phyloP scores from a whole-genome alignment of 805 yeast genomes.

The Torulaspora maleeae region DNA sequence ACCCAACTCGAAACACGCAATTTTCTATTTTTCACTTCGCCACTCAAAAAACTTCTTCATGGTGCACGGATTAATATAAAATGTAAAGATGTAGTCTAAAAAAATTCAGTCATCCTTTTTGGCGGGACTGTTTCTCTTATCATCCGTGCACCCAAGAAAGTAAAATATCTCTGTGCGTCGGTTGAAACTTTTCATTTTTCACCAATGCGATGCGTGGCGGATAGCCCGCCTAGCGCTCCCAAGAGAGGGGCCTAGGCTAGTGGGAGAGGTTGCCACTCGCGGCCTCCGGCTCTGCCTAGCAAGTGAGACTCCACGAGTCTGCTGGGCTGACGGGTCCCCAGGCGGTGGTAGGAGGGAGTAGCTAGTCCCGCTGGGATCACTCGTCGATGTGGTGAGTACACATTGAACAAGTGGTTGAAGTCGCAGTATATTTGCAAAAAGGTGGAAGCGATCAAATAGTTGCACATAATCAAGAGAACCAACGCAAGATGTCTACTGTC shows the following conservation, averaged over 20 bases:
- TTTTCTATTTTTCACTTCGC: neutral
- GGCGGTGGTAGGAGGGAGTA: neutral
- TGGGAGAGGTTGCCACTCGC: no score
- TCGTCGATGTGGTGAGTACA: neutral
- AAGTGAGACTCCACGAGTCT: no score
- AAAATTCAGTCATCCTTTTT: neutral
- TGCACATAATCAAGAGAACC: constrained; percentile 18
- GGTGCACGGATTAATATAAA: neutral
- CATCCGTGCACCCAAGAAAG: neutral
- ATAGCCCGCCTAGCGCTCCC: neutral
- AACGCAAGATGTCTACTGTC: constrained; percentile 59
- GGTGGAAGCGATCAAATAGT: constrained; percentile 7
- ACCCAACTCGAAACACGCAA: neutral
- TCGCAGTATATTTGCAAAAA: constrained; percentile 17
- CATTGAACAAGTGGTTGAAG: neutral
- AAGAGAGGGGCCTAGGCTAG: neutral
- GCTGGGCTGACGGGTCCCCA: neutral
- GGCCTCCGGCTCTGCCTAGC: no score
- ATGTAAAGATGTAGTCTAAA: neutral
- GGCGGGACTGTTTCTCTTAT: neutral
- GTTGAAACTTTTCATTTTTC: neutral
- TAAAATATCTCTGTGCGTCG: neutral
- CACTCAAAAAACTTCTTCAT: neutral
- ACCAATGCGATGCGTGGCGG: no score
- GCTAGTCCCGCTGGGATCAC: neutral